These are phyloP conservation scores for Blastobotrys indianensis DNA, from an alignment of 1,139 yeast genomes.

Conservation along the genomic window DNA sequence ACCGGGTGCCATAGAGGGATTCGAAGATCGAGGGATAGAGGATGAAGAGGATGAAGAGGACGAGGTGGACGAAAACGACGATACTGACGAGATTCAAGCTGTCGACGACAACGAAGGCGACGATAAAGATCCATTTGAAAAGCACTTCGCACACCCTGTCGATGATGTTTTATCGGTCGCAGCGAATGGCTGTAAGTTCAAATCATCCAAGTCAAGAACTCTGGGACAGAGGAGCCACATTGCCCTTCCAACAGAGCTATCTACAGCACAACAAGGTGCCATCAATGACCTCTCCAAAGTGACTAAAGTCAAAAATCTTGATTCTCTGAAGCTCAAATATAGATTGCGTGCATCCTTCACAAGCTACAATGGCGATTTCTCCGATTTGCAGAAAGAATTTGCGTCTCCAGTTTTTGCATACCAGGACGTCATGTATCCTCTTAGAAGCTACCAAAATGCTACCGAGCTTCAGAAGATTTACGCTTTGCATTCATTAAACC, in stretches of 20 bases:
- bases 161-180: conserved; percentile 36
- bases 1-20: conserved; percentile 20
- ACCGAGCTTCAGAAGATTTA: conserved; percentile 57
- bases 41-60: conserved; percentile 29
- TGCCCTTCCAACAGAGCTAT: not conserved
- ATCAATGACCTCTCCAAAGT: not conserved
- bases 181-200: conserved; percentile 1
- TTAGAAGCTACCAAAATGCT: conserved; percentile 41
- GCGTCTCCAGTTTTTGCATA: conserved; percentile 66
- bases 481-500: conserved; percentile 70
- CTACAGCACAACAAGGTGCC: not conserved
- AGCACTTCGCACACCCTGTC: conserved; percentile 61
- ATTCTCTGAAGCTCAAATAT: conserved; percentile 25
- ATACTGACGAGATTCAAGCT: conserved; percentile 31
- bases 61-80: conserved; percentile 27
- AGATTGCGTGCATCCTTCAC: conserved; percentile 28
- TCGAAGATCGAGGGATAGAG: conserved; percentile 26
- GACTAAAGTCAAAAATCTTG: not conserved
- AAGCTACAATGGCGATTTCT: conserved; percentile 18
- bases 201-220: conserved; percentile 6
- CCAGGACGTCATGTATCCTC: conserved; percentile 65
- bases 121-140: conserved; percentile 55
- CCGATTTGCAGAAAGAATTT: conserved; percentile 39
- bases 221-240: conserved; percentile 5
- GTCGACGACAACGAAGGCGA: conserved; percentile 40